phyloP scores from a whole-genome alignment of 208 protist genomes.

The Trypanosoma mega region DNA sequence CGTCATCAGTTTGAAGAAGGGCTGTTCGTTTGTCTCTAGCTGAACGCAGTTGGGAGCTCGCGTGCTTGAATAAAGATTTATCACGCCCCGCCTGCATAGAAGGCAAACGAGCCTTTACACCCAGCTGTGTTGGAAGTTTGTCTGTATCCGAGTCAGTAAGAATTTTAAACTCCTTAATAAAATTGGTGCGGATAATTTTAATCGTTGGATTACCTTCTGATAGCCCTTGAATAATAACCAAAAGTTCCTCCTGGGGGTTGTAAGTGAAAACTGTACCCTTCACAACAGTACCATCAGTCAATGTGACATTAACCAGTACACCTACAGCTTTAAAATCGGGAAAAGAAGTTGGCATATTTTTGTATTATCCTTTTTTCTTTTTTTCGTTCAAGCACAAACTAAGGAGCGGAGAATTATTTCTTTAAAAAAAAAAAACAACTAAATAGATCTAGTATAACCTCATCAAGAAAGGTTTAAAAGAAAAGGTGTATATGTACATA shows the following conservation, averaged over 20 bases:
- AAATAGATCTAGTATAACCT: too few relatives aligned
- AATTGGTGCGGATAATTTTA: conserved; percentile 69
- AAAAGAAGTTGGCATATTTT: conserved; percentile 38
- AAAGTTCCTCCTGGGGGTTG: conserved; percentile 65
- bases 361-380: background rate
- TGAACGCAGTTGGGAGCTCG: conserved; percentile 65
- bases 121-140: conserved; percentile 56
- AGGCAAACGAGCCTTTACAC: conserved; percentile 55
- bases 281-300: conserved; percentile 61
- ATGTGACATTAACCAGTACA: conserved; percentile 48
- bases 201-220: conserved; percentile 45
- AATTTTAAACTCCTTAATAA: conserved; percentile 69
- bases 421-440: background rate
- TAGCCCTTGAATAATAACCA: conserved; percentile 64
- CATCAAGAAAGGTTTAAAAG: background rate
- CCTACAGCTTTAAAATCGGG: conserved; percentile 73
- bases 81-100: conserved; percentile 83
- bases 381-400: conserved; percentile 8
- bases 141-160: conserved; percentile 32
- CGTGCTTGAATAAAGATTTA: conserved; percentile 83
- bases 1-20: conserved; percentile 42
- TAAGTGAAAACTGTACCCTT: conserved; percentile 84
- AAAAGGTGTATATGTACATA: conserved; percentile 6
- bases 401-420: background rate
- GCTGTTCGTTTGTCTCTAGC: conserved; percentile 41